A percentile compares a stretch with the other conserved stretches of the same genome.
These are phyloP conservation scores for Colletotrichum orchidophilum DNA, from an alignment of 2,329 filamentous ascomycete genomes.

Conservation along the genomic window DNA sequence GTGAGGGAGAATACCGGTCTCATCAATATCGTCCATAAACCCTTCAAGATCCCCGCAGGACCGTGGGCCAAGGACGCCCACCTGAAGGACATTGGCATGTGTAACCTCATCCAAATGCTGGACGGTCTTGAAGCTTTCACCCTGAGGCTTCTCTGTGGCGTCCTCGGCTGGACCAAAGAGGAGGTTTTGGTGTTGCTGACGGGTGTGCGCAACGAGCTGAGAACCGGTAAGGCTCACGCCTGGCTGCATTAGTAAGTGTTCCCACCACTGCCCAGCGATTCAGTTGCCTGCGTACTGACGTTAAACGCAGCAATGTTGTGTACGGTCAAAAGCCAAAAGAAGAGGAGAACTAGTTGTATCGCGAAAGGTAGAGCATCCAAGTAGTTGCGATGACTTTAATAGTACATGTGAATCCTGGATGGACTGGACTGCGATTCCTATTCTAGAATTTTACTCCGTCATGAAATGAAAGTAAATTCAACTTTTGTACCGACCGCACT, in stretches of 20 bases:
- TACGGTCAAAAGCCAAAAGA: conserved; percentile 31
- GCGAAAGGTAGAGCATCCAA: no score
- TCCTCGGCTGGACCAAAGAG: conserved; percentile 40
- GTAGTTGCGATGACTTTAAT: no score
- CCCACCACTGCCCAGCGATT: fast-evolving
- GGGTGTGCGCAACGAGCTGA: conserved; percentile 41
- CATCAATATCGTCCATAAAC: conserved; percentile 55
- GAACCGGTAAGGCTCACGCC: conserved; percentile 38
- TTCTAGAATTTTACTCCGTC: no score
- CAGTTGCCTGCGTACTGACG: no score
- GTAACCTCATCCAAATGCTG: conserved; percentile 29
- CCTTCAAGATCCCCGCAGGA: conserved; percentile 62
- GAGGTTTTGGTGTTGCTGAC: conserved; percentile 41
- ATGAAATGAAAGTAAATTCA: no score
- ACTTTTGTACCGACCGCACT: no score
- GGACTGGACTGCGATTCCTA: no score
- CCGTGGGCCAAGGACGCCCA: conserved; percentile 62
- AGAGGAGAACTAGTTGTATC: no score
- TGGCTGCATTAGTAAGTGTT: conserved; percentile 38
- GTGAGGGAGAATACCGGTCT: neutral
- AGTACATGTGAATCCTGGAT: no score
- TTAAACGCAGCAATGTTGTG: conserved; percentile 29
- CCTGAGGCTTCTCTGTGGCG: conserved; percentile 41
- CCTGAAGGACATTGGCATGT: conserved; percentile 47
- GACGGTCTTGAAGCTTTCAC: conserved; percentile 39